phyloP scores from a whole-genome alignment of 768 basidiomycete genomes.

The Rhizopogon roseolus region DNA sequence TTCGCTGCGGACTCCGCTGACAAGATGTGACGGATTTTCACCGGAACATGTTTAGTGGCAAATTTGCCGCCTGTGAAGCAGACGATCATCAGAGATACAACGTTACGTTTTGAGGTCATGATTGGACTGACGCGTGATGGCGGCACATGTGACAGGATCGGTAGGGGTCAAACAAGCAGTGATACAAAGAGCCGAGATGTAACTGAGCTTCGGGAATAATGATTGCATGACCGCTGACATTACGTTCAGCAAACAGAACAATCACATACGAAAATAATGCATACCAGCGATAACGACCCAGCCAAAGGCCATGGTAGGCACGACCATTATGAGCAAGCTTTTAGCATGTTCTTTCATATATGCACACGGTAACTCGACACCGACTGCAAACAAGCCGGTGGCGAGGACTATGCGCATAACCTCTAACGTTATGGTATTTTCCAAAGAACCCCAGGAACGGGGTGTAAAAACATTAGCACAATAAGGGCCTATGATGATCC shows the following conservation, averaged over 20 bases:
- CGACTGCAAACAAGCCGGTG: conserved; percentile 90
- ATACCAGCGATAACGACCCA: conserved; percentile 74
- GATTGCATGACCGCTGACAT: conserved; percentile 55
- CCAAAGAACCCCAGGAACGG: conserved; percentile 55
- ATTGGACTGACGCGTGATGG: conserved; percentile 54
- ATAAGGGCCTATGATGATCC: conserved; percentile 64
- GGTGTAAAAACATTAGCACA: conserved; percentile 72
- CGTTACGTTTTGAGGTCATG: not conserved
- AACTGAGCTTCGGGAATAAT: conserved; percentile 68
- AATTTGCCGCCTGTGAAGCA: conserved; percentile 57
- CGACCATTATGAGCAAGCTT: conserved; percentile 63
- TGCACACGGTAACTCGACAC: conserved; percentile 83
- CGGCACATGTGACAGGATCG: conserved; percentile 90
- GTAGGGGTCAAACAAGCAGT: conserved; percentile 92
- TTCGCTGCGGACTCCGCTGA: conserved; percentile 92
- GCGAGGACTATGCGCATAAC: conserved; percentile 86
- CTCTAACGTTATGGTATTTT: conserved; percentile 73
- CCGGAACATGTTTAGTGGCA: conserved; percentile 64
- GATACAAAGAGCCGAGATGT: conserved; percentile 76
- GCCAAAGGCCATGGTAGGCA: conserved; percentile 82
- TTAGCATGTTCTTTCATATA: conserved; percentile 81
- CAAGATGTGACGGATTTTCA: conserved; percentile 73
- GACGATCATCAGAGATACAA: not conserved
- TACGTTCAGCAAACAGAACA: not conserved
- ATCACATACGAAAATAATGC: conserved; percentile 11